These are phyloP conservation scores for Papilionanthe hybrid DNA, from an alignment of 116 monocot species.

Conservation along the genomic window DNA sequence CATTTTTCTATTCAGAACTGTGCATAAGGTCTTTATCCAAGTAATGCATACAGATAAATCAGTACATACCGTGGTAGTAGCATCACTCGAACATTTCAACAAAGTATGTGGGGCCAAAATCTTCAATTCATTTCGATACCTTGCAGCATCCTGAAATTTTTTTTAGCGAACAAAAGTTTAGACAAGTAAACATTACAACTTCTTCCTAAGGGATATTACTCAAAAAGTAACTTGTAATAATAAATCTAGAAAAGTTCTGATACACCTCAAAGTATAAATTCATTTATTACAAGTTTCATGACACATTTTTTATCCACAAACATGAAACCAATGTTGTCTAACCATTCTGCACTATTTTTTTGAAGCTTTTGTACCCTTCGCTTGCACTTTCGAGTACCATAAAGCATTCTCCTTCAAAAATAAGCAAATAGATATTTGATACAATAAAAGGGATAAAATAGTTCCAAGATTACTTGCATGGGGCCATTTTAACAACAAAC, in stretches of 20 bases:
- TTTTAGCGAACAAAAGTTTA: background rate
- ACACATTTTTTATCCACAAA: background rate
- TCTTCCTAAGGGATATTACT: background rate
- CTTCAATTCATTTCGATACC: slow-evolving; percentile 78
- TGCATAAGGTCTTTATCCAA: background rate
- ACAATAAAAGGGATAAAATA: too few species aligned
- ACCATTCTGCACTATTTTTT: too few species aligned
- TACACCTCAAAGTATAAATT: background rate
- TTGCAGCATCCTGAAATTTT: slow-evolving; percentile 70
- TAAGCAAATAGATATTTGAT: too few species aligned
- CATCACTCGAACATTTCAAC: slow-evolving; percentile 91
- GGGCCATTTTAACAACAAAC: too few species aligned
- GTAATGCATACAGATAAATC: background rate
- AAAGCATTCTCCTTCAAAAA: too few species aligned
- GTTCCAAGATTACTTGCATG: too few species aligned
- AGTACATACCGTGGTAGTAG: slow-evolving; percentile 69
- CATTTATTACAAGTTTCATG: background rate
- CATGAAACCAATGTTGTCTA: background rate
- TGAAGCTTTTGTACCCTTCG: too few species aligned
- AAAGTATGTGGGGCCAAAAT: slow-evolving; percentile 71
- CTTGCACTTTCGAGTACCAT: too few species aligned
- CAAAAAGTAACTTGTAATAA: background rate
- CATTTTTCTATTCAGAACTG: background rate
- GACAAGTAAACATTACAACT: background rate
- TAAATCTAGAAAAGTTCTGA: background rate